Percentiles rank a stretch among this genome's conserved stretches.
These are phyloP conservation scores for Nemophila menziesii DNA, from an alignment of 257 asterid species.

Conservation along the genomic window DNA sequence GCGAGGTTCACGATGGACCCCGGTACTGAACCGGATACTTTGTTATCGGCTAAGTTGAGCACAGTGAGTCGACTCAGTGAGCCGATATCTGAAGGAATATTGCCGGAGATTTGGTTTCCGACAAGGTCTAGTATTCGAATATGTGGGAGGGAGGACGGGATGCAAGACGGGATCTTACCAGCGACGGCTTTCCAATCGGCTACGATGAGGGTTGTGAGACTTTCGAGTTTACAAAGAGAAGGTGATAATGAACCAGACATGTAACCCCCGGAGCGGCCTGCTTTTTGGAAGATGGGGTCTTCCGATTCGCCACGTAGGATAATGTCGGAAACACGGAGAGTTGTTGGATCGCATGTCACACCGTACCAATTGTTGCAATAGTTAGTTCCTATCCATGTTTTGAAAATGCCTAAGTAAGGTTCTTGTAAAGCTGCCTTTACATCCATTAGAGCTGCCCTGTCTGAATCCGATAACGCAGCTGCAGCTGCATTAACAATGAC, in stretches of 20 bases:
- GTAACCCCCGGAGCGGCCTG: constrained; percentile 93
- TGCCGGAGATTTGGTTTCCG: constrained; percentile 76
- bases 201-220: constrained; percentile 64
- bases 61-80: constrained; percentile 51
- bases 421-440: constrained; percentile 58
- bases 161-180: constrained; percentile 70
- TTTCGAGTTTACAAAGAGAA: constrained; percentile 59
- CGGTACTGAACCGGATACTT: constrained; percentile 53
- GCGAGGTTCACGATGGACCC: constrained; percentile 54
- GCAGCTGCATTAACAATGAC: constrained; percentile 17
- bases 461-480: constrained; percentile 67
- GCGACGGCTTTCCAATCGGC: constrained; percentile 91
- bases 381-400: constrained; percentile 64
- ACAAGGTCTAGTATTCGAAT: constrained; percentile 60
- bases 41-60: constrained; percentile 75
- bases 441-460: constrained; percentile 50
- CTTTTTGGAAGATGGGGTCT: constrained; percentile 68
- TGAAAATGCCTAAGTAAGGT: constrained; percentile 72
- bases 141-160: constrained; percentile 44
- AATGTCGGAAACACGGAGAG: constrained; percentile 66
- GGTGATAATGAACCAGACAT: constrained; percentile 79
- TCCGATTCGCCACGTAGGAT: constrained; percentile 90
- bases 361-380: constrained; percentile 88
- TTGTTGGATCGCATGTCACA: constrained; percentile 76
- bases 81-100: constrained; percentile 62